Conservation (phyloP, 768 basidiomycete species). For the Kockovaella imperatae region DNA sequence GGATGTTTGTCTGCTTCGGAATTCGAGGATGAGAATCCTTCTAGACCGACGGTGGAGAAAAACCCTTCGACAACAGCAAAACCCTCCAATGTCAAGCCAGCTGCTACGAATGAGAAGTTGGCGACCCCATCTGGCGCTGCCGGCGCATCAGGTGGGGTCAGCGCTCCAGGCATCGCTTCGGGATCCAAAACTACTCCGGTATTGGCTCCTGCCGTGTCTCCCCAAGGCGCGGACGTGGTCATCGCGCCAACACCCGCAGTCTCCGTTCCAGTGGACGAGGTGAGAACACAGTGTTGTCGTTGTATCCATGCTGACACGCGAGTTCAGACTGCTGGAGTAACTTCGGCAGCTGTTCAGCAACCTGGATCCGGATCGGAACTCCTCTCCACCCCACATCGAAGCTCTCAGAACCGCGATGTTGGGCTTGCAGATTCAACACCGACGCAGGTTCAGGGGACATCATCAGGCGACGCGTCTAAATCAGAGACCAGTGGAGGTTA, state of each 20-base stretch:
- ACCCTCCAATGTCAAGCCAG: not conserved
- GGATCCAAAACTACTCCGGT: not conserved
- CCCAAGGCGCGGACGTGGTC: conserved; percentile 8
- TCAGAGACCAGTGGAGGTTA: conserved; percentile 32
- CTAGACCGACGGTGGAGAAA: not conserved
- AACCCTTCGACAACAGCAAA: not conserved
- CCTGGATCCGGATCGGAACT: conserved; percentile 65
- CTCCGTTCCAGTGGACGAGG: conserved; percentile 57
- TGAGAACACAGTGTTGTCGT: conserved; percentile 4
- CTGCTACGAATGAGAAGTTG: not conserved
- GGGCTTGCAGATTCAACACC: too few relatives aligned
- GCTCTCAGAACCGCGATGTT: too few relatives aligned
- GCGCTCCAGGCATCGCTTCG: not conserved
- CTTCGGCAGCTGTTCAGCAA: conserved; percentile 83
- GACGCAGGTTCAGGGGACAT: conserved; percentile 27
- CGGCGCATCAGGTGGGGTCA: not conserved
- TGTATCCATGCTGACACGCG: not conserved
- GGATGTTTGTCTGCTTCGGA: conserved; percentile 36
- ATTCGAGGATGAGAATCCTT: conserved; percentile 31
- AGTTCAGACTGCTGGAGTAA: conserved; percentile 67
- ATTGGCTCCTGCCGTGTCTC: too few relatives aligned
- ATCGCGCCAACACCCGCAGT: conserved; percentile 29
- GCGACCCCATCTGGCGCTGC: not conserved
- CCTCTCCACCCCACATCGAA: conserved; percentile 29
- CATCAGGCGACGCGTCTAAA: conserved; percentile 13